These are phyloP conservation scores for Annona squamosa DNA, from an alignment of 164 flowering plant species.

Conservation along the genomic window DNA sequence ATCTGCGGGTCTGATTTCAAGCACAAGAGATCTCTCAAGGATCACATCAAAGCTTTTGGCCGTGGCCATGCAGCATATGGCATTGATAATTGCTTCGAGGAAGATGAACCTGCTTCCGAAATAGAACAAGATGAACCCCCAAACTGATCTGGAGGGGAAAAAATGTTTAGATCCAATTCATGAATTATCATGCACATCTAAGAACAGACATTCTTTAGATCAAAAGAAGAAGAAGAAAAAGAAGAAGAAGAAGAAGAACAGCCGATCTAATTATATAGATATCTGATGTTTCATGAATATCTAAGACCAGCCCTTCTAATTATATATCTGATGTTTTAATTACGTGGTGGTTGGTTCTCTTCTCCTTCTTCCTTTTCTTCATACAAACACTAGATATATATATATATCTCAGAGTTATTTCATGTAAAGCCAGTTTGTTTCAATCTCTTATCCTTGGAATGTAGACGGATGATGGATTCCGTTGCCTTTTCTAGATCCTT, in stretches of 20 bases:
- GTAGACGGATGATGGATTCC: neutral
- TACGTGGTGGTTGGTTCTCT: neutral
- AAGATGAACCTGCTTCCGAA: conserved; percentile 76
- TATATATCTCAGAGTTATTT: conserved; percentile 12
- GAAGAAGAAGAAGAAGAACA: neutral
- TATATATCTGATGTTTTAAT: neutral
- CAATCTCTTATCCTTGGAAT: conserved; percentile 9
- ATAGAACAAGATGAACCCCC: conserved; percentile 61
- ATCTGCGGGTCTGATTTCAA: conserved; percentile 87
- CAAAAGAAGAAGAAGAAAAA: neutral
- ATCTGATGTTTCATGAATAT: neutral
- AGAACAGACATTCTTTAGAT: too few relatives aligned
- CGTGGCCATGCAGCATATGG: conserved; percentile 75
- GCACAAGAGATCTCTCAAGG: conserved; percentile 87
- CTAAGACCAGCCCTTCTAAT: neutral
- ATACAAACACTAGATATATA: too few relatives aligned
- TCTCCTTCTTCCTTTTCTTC: too few relatives aligned
- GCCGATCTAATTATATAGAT: neutral
- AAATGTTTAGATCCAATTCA: neutral
- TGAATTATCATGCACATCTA: neutral
- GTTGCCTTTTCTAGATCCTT: neutral
- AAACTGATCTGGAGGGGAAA: conserved; percentile 16
- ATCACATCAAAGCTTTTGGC: conserved; percentile 79
- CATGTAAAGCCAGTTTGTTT: conserved; percentile 22
- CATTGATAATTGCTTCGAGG: conserved; percentile 49